Percentiles rank a stretch among this genome's conserved stretches.
These are phyloP conservation scores for Yamagishiella unicocca DNA, from an alignment of 139 green algal species.

Conservation along the genomic window DNA sequence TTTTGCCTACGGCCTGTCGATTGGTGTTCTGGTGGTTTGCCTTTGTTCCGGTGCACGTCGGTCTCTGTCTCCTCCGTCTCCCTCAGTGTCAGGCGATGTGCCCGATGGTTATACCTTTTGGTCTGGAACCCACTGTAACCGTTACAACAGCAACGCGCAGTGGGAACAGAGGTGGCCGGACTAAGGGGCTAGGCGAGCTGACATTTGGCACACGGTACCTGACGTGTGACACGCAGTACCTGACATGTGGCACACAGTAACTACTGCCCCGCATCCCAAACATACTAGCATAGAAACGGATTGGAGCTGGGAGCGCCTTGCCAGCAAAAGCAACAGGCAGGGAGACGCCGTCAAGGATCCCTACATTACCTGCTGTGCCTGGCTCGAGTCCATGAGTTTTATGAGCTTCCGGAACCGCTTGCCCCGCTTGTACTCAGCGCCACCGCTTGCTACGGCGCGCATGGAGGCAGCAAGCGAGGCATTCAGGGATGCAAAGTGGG, in stretches of 20 bases:
- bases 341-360: not conserved
- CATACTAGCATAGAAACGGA: not conserved
- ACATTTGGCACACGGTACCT: not conserved
- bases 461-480: not conserved
- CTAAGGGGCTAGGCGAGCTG: not conserved
- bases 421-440: slow-evolving; percentile 44
- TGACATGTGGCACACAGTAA: not conserved
- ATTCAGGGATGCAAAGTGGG: no score
- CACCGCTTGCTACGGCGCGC: not conserved
- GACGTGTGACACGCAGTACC: not conserved
- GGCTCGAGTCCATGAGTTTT: slow-evolving; percentile 40
- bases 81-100: no score
- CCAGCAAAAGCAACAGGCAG: no score
- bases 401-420: slow-evolving; percentile 50
- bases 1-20: no score
- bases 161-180: not conserved
- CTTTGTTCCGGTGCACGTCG: no score
- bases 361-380: slow-evolving; percentile 20
- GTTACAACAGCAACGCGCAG: no score
- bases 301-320: no score
- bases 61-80: no score
- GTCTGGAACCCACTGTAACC: no score
- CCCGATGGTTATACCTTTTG: no score
- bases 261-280: not conserved
- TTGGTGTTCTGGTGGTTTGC: no score